These are phyloP conservation scores for Penicillium pulvis DNA, from an alignment of 495 filamentous ascomycete genomes.

Conservation along the genomic window DNA sequence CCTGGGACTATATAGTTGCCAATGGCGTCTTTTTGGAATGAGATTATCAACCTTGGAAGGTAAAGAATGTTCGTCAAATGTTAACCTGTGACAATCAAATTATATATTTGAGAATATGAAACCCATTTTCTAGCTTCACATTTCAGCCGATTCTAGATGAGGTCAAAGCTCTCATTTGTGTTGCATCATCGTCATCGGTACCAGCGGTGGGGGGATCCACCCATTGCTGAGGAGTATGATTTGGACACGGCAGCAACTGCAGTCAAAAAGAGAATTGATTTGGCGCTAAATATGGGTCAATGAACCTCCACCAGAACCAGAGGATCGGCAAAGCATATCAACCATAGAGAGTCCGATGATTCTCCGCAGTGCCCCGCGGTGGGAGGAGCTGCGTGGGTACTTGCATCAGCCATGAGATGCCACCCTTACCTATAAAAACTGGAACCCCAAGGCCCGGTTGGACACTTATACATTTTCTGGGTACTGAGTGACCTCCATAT, in stretches of 20 bases:
- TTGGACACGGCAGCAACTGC: conserved; percentile 3
- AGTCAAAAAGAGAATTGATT: not conserved
- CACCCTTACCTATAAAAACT: conserved; percentile 9
- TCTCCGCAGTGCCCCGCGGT: conserved; percentile 35
- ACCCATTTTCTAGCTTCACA: no score
- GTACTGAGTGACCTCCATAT: not conserved
- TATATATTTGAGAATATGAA: no score
- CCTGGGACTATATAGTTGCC: no score
- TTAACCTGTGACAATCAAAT: no score
- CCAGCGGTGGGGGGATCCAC: not conserved
- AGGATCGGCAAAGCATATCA: conserved; percentile 15
- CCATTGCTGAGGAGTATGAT: not conserved
- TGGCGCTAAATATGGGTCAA: not conserved
- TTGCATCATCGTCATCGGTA: conserved; percentile 12
- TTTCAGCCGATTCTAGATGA: not conserved
- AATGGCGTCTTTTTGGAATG: no score
- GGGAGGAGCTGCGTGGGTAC: conserved; percentile 19
- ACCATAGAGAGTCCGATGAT: conserved; percentile 18
- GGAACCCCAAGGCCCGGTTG: not conserved
- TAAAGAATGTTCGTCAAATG: no score
- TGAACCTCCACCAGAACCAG: conserved; percentile 5
- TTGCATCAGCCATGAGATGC: not conserved
- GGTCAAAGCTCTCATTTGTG: not conserved
- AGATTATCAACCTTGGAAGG: no score
- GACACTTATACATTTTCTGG: not conserved